Base-by-base conservation (phyloP, 164 flowering plant species). In the Vitis amurensis region DNA sequence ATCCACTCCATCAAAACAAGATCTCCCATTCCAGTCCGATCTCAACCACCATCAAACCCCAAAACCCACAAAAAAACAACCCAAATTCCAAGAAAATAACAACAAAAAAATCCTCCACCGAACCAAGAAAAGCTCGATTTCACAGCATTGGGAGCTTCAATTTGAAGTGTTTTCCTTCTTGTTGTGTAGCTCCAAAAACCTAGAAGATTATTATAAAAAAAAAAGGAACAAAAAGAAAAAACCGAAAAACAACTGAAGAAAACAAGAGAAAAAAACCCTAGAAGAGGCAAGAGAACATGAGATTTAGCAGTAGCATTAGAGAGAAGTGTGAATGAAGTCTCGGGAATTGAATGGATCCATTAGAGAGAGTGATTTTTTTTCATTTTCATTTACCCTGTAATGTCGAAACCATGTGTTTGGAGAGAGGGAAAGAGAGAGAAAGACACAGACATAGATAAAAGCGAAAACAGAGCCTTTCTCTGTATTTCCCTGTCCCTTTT, bases 391-490 rank as follows among this genome's bases (percentile, higher is more conserved):
- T 37, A 65, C 48, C 62, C 11, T 15, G 15, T 16, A 63, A 51
- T 47, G 56, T 66, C 31, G 63, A 61, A 64, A 48, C 56, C 58
- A 68, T 53, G 69, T n/a, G 59, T 17, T 60, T 12, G 2, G 61
- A 72, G 56, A 72, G 56, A 49, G 23, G 55, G 14, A 59, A 47
- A 74, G 72, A 70, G 9, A 37, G 55, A 59, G 65, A 55, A 30
- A 57, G 68, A 59, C 57, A 62, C 59, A 64, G 66, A 53, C 77
- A 66, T 67, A 17, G 71, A 73, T 66, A 51, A 73, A 73, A 71
- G 72, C 61, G 51, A 71, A 57, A 63, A 56, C n/a, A 51, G 55
- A 50, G 53, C 58, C 49, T 63, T 63, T 63, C 4, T 60, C 23
- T 71, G n/a, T 47, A n/a, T 44, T 57, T 71, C 62, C 17, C 29